Evolutionary conservation across 1,284 basidiomycete genomes (phyloP).

Genomic region (Leccinum subfulvum): DNA sequence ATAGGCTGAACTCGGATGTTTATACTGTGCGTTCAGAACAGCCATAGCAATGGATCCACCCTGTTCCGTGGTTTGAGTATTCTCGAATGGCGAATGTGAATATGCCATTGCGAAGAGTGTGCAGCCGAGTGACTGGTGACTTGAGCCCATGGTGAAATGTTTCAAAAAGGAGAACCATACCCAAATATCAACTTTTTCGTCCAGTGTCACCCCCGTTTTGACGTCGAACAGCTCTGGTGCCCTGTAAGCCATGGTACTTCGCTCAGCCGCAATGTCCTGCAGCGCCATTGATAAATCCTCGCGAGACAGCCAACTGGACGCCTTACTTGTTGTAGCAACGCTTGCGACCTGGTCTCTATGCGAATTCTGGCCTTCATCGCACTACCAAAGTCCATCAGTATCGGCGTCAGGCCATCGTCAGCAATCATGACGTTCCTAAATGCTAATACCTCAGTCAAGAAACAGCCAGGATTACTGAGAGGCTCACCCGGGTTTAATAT

Average conservation of each 20-base stretch:
- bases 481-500: conserved; percentile 91
- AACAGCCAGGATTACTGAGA: neutral
- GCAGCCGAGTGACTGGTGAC: conserved; percentile 80
- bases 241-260: conserved; percentile 94
- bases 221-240: conserved; percentile 96
- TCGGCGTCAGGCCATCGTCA: conserved; percentile 81
- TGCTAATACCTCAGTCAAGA: conserved; percentile 8
- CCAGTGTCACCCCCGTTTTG: conserved; percentile 82
- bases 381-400: conserved; percentile 99
- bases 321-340: conserved; percentile 76
- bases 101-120: conserved; percentile 91
- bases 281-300: conserved; percentile 2
- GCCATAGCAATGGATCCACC: conserved; percentile 95
- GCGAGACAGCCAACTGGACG: neutral
- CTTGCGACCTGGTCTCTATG: conserved; percentile 81
- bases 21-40: conserved; percentile 87
- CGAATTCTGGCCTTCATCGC: conserved; percentile 76
- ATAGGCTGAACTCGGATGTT: conserved; percentile 79
- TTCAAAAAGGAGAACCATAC: conserved; percentile 43
- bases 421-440: conserved; percentile 92
- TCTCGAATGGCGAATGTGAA: conserved; percentile 92
- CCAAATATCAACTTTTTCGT: conserved; percentile 97
- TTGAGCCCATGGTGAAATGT: conserved; percentile 5
- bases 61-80: conserved; percentile 79
- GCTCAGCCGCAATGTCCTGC: conserved; percentile 90